A percentile compares a stretch with the other conserved stretches of the same genome.
Evolutionary conservation across 2,329 filamentous ascomycete species (phyloP).

Genomic region (Hawksworthiomyces lignivorus): DNA sequence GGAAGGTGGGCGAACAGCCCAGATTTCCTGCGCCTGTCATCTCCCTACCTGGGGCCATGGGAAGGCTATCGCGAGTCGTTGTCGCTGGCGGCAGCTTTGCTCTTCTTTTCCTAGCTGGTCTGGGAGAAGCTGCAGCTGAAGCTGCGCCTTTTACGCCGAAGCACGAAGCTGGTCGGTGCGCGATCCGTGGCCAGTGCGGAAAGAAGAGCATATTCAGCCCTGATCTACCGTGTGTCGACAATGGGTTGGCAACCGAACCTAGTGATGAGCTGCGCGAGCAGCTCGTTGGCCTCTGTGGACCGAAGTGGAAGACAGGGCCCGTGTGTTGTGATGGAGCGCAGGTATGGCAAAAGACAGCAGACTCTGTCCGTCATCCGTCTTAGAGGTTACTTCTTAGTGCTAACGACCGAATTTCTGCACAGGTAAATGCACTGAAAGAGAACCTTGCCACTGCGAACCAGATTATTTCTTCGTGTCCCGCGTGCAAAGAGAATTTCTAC

Average conservation of each 20-base stretch:
- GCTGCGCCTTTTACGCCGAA: slow-evolving; percentile 42
- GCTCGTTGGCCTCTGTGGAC: slow-evolving; percentile 77
- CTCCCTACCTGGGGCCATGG: slow-evolving; percentile 22
- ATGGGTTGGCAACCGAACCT: slow-evolving; percentile 70
- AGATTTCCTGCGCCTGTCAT: no score
- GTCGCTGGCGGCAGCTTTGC: slow-evolving; percentile 19
- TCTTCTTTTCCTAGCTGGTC: slow-evolving; percentile 25
- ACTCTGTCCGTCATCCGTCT: no score
- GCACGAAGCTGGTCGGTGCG: slow-evolving; percentile 83
- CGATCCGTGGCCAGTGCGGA: slow-evolving; percentile 85
- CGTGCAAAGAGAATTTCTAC: slow-evolving; percentile 97
- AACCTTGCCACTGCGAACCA: slow-evolving; percentile 82
- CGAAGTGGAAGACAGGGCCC: slow-evolving; percentile 73
- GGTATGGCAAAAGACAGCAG: no score
- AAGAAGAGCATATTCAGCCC: slow-evolving; percentile 85
- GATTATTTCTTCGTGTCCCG: slow-evolving; percentile 88
- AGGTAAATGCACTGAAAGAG: slow-evolving; percentile 72
- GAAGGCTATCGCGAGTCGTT: slow-evolving; percentile 28
- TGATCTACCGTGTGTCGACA: slow-evolving; percentile 87
- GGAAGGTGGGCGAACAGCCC: no score
- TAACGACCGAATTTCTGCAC: no score
- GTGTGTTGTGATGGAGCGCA: slow-evolving; percentile 82
- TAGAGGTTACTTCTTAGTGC: no score
- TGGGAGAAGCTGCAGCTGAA: slow-evolving; percentile 21
- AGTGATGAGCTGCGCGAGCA: slow-evolving; percentile 64